Percentiles rank a stretch among this genome's conserved stretches.
phyloP scores from a whole-genome alignment of 345 rosid genomes.

The Melaleuca quinquenervia region DNA sequence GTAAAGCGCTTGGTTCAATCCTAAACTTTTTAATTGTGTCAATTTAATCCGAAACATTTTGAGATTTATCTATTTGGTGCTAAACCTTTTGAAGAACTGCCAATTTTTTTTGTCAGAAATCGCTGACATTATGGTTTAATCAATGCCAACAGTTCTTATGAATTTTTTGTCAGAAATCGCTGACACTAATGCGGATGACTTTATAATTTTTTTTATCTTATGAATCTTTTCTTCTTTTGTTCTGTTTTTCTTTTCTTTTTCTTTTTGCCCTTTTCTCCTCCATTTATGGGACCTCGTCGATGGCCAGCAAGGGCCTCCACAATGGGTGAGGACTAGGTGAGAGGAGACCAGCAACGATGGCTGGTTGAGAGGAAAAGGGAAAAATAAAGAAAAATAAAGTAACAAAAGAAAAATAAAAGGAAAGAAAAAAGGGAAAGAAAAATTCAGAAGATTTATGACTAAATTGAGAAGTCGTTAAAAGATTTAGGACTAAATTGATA shows the following conservation, averaged over 20 bases:
- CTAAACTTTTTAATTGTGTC: not conserved
- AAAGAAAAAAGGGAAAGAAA: not conserved
- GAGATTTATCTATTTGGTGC: not conserved
- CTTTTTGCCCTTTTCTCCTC: not conserved
- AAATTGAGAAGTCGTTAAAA: not conserved
- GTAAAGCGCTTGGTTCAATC: fast-evolving
- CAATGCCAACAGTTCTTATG: too few species aligned
- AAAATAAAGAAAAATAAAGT: too few species aligned
- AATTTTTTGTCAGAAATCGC: not conserved
- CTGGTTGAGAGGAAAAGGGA: not conserved
- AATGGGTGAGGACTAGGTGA: not conserved
- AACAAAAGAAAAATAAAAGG: too few species aligned
- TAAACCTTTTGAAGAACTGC: too few species aligned
- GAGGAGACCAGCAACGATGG: not conserved
- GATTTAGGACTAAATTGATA: not conserved
- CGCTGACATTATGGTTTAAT: not conserved
- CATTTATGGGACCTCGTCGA: fast-evolving
- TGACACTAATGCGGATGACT: not conserved
- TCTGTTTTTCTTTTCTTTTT: not conserved
- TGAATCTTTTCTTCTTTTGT: not conserved
- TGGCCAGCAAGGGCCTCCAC: not conserved
- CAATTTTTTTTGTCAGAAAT: not conserved
- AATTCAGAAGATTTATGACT: not conserved
- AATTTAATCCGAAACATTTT: not conserved
- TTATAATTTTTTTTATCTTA: not conserved